Evolutionary conservation across 257 asterid genomes (phyloP), one percentile per base, ranked within the genome.

Genomic region (Solanum piurae): DNA sequence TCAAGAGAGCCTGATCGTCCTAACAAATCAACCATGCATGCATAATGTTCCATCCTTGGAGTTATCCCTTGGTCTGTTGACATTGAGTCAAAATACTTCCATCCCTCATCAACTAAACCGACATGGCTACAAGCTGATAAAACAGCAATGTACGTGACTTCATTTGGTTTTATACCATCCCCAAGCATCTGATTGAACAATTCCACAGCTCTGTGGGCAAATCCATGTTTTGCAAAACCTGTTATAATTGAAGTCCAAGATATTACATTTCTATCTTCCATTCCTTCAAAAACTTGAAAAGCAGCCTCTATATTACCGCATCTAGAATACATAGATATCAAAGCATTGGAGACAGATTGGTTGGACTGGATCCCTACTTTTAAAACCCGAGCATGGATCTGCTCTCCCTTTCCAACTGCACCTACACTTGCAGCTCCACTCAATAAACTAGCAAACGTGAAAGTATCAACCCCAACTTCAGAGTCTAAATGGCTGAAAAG

Each of bases 401-500:
- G 98, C 92, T 95, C 99, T 13, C 99, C 99, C 91, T 94, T 95
- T 44, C 96, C 94, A 44, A 94, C 91, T 9, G 99, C 99, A 71
- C 99, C 99, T 86, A 95, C 89, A 85, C 98, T 95, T 42, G 99
- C 99, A 44, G 99, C 98, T 85, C 98, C 99, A 88, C 98, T 97
- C 90, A 97, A 91, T 71, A 97, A 94, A 91, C 98, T 95, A 52
- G 98, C 95, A 66, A 93, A 95, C 7, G 99, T 97, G 87, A 95
- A 97, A 87, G 96, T 96, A 92, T 95, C 98, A n/a, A 89, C 93
- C 69, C 86, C 88, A 49, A 90, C 83, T 84, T 88, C 91, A 44
- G 94, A 88, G 86, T 83, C 89, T 36, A 94, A 91, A 88, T 90
- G 93, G 74, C 89, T 90, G 58, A 91, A 90, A 86, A 94, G 88